Evolutionary conservation across 2,329 filamentous ascomycete genomes (phyloP), one percentile per base, ranked within the genome.

Genomic region (Hypoxylon sp.): DNA sequence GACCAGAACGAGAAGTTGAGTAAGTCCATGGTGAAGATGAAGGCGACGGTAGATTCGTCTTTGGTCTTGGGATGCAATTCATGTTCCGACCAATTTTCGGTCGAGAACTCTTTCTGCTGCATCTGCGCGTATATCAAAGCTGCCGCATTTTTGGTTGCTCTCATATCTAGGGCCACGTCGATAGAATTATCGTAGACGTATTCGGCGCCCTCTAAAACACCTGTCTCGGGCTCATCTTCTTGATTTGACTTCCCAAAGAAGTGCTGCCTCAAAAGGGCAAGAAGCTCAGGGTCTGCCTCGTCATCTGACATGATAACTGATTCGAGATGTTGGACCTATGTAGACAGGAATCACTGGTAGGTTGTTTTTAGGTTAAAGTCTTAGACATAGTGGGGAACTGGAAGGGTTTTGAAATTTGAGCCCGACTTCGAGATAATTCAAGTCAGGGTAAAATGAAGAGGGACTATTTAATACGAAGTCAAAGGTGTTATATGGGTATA

Each of bases 1-100:
- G 93, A 97, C 96, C 96, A 99, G 79, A 99, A 99, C 21, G 91
- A 97, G 77, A 98, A 99, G 78, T 99, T 99, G 55, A 99, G 83
- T 28, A 99, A 80, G 78, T 99, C 96, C 93, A 99, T 97, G 19
- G 93, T 93, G 78, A 99, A 98, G 74, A 99, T 95, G 78, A 99
- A 98, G 69, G 93, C 91, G 21, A 97, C 89, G 0, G 93, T 94
- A 55, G 81, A 86, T 75, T 93, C 92, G 76, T 97, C 90, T 76
- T 93, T 93, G 45, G 87, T 75, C 78, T 94, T 92, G 1, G 96
- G 96, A 75, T 99, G 96, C 41, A 99, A 84, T 77, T 96, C 92
- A 79, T 98, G 94, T 75, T 91, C 87, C 13, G 92, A 89, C 96
- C 96, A 99, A 7, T 89, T 91, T 67, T 92, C 88, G 0, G 93